Evolutionary conservation across 768 basidiomycete species (phyloP), one percentile per base, ranked within the genome.

Genomic region (Podaxis sp.): DNA sequence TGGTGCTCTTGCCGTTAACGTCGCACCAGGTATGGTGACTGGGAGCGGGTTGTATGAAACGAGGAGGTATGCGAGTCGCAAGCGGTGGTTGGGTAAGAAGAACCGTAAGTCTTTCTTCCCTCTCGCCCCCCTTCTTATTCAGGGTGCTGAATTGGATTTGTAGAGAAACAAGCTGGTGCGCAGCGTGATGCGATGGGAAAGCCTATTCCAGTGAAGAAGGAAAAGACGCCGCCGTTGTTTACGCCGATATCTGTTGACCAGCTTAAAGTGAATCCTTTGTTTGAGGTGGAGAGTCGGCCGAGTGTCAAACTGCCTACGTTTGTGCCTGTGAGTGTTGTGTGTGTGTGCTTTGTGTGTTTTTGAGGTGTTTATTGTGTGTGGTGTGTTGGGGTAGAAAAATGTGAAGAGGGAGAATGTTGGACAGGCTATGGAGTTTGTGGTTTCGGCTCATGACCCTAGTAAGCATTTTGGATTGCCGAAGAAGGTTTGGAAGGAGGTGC

Each of bases 401-500:
- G 64, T 77, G 48, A 78, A 74, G 3, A 57, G 71, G 5, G 69
- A 71, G 4, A 74, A 78, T 51, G 68, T 81, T n/a, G 83, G 82
- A 4, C 74, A 79, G 64, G 79, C 82, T 2, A 74, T 82, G 57
- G 75, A 75, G 38, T 87, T 87, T 65, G 66, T 77, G 1, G 68
- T 75, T 3, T 69, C 77, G 1, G 79, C 80, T 26, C 79, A 80
- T 40, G 80, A 82, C 63, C 81, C 86, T 0, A 74, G 87, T n/a
- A 77, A 81, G 33, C 79, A 82, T 59, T 93, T 87, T 71, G 93
- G 93, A 48, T 72, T 93, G 15, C 92, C 93, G 0, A 84, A 82
- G 65, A 85, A 83, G 62, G 68, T 92, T 63, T 75, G 88, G 33
- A 75, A 92, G 57, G 93, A 95, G 79, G 92, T 92, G 48, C 22